Evolutionary conservation across 257 asterid genomes (phyloP).

Genomic region (Solanum medicagineum): DNA sequence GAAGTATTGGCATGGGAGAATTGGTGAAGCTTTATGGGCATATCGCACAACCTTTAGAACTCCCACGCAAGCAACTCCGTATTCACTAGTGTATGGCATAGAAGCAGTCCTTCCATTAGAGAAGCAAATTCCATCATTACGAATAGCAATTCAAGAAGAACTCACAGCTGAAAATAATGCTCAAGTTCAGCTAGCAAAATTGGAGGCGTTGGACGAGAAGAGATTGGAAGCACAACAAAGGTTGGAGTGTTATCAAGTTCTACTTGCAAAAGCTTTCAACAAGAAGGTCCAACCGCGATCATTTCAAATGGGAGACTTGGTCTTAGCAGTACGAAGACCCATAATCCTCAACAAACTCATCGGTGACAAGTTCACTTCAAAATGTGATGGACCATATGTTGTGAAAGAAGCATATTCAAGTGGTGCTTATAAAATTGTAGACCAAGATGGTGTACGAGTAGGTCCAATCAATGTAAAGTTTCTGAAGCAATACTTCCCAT

Average conservation of each 20-base stretch:
- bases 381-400: background rate
- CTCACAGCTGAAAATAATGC: background rate
- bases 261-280: background rate
- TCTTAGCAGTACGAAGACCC: background rate
- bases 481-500: background rate
- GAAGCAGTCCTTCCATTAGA: background rate
- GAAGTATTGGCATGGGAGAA: background rate
- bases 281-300: too few species aligned
- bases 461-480: background rate
- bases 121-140: background rate
- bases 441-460: too few species aligned
- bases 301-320: too few species aligned
- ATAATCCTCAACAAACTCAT: too few species aligned
- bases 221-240: background rate
- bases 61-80: background rate
- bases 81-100: too few species aligned
- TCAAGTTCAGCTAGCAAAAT: background rate
- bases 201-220: background rate
- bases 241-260: background rate
- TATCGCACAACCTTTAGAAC: background rate
- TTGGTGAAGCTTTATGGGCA: background rate
- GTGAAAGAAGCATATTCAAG: background rate
- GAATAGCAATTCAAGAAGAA: background rate
- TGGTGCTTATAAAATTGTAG: background rate
- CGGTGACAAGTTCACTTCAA: too few species aligned